Evolutionary conservation across 2,329 filamentous ascomycete species (phyloP), one percentile per base, ranked within the genome.

Genomic region (Plectosphaerella cucumerina): DNA sequence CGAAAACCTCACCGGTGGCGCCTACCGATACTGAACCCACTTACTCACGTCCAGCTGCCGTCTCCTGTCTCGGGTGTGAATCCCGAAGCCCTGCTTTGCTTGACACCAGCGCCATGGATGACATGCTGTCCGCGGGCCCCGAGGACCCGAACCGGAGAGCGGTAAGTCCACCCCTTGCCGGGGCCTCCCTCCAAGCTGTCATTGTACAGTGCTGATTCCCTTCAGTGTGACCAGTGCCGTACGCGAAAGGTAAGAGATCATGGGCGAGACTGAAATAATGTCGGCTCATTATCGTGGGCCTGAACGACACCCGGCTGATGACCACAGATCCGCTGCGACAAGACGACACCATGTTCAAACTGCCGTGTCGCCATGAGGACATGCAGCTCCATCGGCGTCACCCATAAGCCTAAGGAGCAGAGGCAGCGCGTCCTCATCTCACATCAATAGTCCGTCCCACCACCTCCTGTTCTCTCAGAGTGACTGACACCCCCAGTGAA

Each of bases 371-470:
- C 78, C 23, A 75, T 74, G 54, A 70, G 79, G 9, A 60, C 69
- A 12, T 83, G 80, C 59, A 80, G 76, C 52, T 82, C 77, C 5
- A 80, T 77, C 0, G 78, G 79, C 4, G 66, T 71, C 12, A 75
- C 76, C 8, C 78, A 82, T 59, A 74, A 77, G 53, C 75, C 77
- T 22, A 80, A 77, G 60, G 78, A 82, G 59, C 67, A 71, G 43
- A 71, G 78, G 39, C 78, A 82, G 58, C 69, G 80, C 48, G 79
- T 83, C 37, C 68, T 83, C 55, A 82, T 83, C 52, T 82, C 80
- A 3, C 79, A 77, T 42, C 79, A 82, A 72, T 83, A 83, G 79
- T 82, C 65, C 58, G 77, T 69, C 34, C 44, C 18, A n/a, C 34
- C 48, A 37, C 44, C 35, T 43, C 44, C 34, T 47, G 39, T 14